Conservation (phyloP, 225 moss, liverwort and hornwort species). For the Lunularia cruciata region DNA sequence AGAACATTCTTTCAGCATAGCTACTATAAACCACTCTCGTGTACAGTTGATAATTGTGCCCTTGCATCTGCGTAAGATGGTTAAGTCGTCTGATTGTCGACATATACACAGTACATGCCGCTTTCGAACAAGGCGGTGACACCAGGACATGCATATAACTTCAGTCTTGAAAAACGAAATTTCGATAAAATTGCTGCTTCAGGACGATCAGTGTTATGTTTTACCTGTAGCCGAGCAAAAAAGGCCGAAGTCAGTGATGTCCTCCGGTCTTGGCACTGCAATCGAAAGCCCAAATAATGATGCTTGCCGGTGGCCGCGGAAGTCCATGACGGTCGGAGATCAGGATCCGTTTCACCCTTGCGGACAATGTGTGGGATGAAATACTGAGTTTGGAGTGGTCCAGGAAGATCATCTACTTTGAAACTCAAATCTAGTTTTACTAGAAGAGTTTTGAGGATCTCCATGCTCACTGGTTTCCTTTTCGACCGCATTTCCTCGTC, state of each 20-base stretch:
- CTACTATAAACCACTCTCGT: no score
- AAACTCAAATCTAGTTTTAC: not conserved
- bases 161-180: no score
- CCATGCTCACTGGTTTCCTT: not conserved
- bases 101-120: no score
- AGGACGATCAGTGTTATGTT: no score
- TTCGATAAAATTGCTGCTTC: no score
- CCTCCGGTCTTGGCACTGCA: conserved; percentile 15
- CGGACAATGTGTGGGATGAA: not conserved
- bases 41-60: no score
- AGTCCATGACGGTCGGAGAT: not conserved
- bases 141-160: no score
- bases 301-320: not conserved
- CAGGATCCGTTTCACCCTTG: not conserved
- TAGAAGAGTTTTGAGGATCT: not conserved
- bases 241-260: conserved; percentile 5
- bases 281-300: conserved; percentile 3
- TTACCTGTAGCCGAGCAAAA: conserved; percentile 18
- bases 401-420: not conserved
- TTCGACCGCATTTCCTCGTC: no score
- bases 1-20: no score
- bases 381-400: not conserved
- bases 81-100: no score
- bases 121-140: no score
- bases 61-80: no score